phyloP scores from a whole-genome alignment of 768 basidiomycete genomes.

The Suillus brevipes region DNA sequence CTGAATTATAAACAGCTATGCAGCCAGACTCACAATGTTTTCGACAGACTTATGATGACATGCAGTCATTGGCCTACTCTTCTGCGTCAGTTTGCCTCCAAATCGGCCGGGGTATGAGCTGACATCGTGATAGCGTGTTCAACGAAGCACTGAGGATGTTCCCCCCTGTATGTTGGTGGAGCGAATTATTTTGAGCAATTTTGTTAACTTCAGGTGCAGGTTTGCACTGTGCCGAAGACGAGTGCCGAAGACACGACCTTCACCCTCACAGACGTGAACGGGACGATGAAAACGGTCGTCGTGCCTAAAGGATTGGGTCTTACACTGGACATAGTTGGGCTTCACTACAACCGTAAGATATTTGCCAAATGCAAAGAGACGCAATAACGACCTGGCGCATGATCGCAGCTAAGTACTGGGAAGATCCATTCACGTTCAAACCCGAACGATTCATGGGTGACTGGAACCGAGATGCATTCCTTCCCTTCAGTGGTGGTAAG shows the following conservation, averaged over 20 bases:
- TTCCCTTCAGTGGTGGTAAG: constrained; percentile 50
- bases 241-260: constrained; percentile 48
- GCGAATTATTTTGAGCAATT: background rate
- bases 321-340: constrained; percentile 37
- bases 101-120: background rate
- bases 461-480: constrained; percentile 55
- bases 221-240: constrained; percentile 43
- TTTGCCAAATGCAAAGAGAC: background rate
- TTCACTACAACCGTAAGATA: constrained; percentile 53
- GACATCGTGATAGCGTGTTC: constrained; percentile 24
- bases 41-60: constrained; percentile 31
- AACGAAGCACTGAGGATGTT: constrained; percentile 34
- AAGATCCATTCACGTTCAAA: constrained; percentile 36
- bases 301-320: constrained; percentile 45
- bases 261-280: constrained; percentile 33
- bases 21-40: background rate
- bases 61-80: constrained; percentile 24
- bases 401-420: constrained; percentile 37
- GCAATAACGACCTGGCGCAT: background rate
- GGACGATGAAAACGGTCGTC: constrained; percentile 39
- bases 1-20: background rate
- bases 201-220: constrained; percentile 25
- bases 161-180: constrained; percentile 26
- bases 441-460: constrained; percentile 51
- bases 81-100: constrained; percentile 22